A percentile compares a stretch with the other conserved stretches of the same genome.
These are phyloP conservation scores for Meyerozyma smithsonii DNA, from an alignment of 1,139 yeast species.

Conservation along the genomic window DNA sequence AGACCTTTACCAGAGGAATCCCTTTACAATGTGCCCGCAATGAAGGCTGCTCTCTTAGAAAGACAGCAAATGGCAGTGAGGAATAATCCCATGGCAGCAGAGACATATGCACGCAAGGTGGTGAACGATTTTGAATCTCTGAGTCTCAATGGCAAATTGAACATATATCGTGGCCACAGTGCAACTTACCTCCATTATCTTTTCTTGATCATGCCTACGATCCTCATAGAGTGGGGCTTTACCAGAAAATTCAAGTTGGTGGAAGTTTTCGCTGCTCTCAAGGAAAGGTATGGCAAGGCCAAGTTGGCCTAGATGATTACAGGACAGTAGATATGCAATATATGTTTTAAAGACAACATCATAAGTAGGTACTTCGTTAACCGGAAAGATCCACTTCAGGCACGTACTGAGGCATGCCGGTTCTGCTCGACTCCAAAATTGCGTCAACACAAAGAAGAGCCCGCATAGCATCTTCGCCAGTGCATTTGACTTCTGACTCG, in stretches of 20 bases:
- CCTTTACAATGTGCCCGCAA: slow-evolving; percentile 48
- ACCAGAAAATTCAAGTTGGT: slow-evolving; percentile 45
- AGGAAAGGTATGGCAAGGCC: slow-evolving; percentile 19
- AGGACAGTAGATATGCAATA: background rate
- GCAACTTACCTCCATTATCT: slow-evolving; percentile 35
- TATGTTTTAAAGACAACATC: background rate
- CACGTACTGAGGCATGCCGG: slow-evolving; percentile 33
- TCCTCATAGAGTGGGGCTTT: slow-evolving; percentile 42
- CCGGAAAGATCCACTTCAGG: background rate
- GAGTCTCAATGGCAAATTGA: slow-evolving; percentile 37
- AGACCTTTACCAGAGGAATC: slow-evolving; percentile 56
- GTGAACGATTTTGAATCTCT: slow-evolving; percentile 45
- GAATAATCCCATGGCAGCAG: slow-evolving; percentile 57
- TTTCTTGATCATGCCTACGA: slow-evolving; percentile 41
- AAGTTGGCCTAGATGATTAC: slow-evolving; percentile 10
- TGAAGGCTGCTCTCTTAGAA: slow-evolving; percentile 41
- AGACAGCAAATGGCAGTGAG: slow-evolving; percentile 60
- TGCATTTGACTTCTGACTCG: slow-evolving; percentile 30
- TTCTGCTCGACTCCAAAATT: slow-evolving; percentile 29
- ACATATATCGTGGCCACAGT: slow-evolving; percentile 52
- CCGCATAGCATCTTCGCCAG: slow-evolving; percentile 38
- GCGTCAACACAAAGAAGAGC: slow-evolving; percentile 40
- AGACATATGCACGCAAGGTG: slow-evolving; percentile 50
- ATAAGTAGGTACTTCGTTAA: background rate
- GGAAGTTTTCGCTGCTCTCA: slow-evolving; percentile 20